phyloP scores from a whole-genome alignment of 768 basidiomycete genomes.

The Leccinum disarticulatum region DNA sequence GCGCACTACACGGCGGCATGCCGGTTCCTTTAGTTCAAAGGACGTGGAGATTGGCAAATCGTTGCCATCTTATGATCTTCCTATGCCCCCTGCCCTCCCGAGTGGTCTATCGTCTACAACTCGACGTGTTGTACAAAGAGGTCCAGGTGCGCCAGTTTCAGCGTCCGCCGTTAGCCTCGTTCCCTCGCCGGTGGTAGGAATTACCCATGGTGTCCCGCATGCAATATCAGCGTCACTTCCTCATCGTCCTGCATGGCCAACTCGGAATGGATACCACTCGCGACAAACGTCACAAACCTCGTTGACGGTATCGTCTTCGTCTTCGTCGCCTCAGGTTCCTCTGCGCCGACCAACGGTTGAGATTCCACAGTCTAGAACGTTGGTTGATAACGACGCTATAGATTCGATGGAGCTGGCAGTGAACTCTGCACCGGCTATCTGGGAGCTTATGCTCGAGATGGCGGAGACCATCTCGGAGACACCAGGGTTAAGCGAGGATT shows the following conservation, averaged over 20 bases:
- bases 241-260: slow-evolving; percentile 10
- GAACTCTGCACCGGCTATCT: slow-evolving; percentile 76
- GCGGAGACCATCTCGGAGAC: slow-evolving; percentile 58
- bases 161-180: slow-evolving; percentile 22
- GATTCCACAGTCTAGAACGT: slow-evolving; percentile 54
- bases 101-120: slow-evolving; percentile 29
- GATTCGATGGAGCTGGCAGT: slow-evolving; percentile 78
- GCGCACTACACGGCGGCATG: slow-evolving; percentile 74
- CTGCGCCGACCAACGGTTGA: slow-evolving; percentile 41
- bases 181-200: slow-evolving; percentile 8
- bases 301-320: slow-evolving; percentile 40
- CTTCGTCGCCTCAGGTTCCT: slow-evolving; percentile 32
- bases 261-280: slow-evolving; percentile 34
- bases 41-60: slow-evolving; percentile 88
- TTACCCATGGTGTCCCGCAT: slow-evolving; percentile 4
- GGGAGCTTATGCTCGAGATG: slow-evolving; percentile 77
- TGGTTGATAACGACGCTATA: slow-evolving; percentile 77
- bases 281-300: slow-evolving; percentile 45
- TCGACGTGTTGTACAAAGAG: slow-evolving; percentile 53
- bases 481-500: slow-evolving; percentile 41
- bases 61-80: slow-evolving; percentile 61
- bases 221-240: slow-evolving; percentile 15
- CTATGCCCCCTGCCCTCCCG: slow-evolving; percentile 28
- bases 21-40: slow-evolving; percentile 92
- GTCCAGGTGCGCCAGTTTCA: slow-evolving; percentile 39